phyloP scores from a whole-genome alignment of 208 protist genomes.

The Angomonas deanei region DNA sequence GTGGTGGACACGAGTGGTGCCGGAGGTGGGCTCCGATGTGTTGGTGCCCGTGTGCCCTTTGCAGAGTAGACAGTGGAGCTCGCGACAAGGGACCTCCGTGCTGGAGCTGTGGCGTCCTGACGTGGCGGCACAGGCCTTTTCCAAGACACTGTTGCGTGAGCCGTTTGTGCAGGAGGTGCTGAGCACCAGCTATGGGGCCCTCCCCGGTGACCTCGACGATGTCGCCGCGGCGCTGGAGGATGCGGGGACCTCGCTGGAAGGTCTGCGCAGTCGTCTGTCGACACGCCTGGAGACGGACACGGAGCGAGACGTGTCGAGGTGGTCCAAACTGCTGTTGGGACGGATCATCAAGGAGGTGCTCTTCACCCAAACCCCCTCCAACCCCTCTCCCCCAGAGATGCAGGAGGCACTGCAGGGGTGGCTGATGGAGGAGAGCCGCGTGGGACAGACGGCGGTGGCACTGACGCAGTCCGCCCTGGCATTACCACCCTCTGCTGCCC shows the following conservation, averaged over 20 bases:
- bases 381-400: slow-evolving; percentile 20
- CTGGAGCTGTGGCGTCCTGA: slow-evolving; percentile 43
- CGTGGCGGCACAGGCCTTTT: slow-evolving; percentile 23
- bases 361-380: slow-evolving; percentile 12
- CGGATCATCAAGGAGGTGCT: slow-evolving; percentile 43
- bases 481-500: slow-evolving; percentile 30
- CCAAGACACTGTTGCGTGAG: slow-evolving; percentile 26
- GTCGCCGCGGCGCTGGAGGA: slow-evolving; percentile 30
- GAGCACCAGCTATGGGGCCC: slow-evolving; percentile 45
- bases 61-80: slow-evolving; percentile 13
- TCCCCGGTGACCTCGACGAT: slow-evolving; percentile 48
- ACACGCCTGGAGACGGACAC: slow-evolving; percentile 54
- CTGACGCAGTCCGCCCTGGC: slow-evolving; percentile 39
- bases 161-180: slow-evolving; percentile 55
- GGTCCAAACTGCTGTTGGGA: slow-evolving; percentile 35
- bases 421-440: slow-evolving; percentile 4
- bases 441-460: slow-evolving; percentile 22
- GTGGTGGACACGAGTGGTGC: slow-evolving; percentile 53
- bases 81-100: slow-evolving; percentile 19
- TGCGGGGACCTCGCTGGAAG: slow-evolving; percentile 32
- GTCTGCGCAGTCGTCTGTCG: slow-evolving; percentile 61
- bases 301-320: slow-evolving; percentile 35
- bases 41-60: slow-evolving; percentile 39
- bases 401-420: slow-evolving; percentile 9
- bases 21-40: slow-evolving; percentile 25